Percentiles rank a stretch among this genome's conserved stretches.
phyloP scores from a whole-genome alignment of 1,284 basidiomycete genomes.

The Xanthoconium separans region DNA sequence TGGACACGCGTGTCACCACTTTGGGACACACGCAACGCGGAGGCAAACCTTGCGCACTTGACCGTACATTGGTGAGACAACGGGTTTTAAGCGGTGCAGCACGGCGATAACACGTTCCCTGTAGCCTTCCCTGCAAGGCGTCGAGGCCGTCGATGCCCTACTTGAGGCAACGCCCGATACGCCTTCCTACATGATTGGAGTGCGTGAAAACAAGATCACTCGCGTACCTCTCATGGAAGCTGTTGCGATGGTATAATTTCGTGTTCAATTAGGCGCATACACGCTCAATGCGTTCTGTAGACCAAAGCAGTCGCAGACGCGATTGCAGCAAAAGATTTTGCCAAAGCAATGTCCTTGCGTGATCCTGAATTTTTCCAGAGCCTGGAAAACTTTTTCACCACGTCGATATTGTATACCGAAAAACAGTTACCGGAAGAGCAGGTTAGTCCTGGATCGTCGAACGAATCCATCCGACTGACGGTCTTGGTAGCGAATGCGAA shows the following conservation, averaged over 20 bases:
- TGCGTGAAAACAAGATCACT: constrained; percentile 94
- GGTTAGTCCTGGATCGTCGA: constrained; percentile 24
- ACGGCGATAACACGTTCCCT: background rate
- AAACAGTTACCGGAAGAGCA: constrained; percentile 62
- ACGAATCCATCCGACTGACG: constrained; percentile 10
- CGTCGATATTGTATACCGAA: constrained; percentile 62
- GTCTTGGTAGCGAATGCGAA: constrained; percentile 65
- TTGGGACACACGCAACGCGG: constrained; percentile 97
- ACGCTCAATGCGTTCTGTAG: constrained; percentile 40
- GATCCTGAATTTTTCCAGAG: constrained; percentile 92
- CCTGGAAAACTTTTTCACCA: constrained; percentile 80
- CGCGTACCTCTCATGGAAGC: constrained; percentile 91
- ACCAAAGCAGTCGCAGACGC: constrained; percentile 86
- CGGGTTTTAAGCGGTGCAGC: background rate
- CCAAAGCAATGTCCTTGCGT: constrained; percentile 82
- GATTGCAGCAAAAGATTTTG: constrained; percentile 84
- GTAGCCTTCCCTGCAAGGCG: constrained; percentile 91
- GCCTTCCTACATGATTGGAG: constrained; percentile 97
- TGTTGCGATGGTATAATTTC: constrained; percentile 68
- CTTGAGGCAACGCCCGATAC: constrained; percentile 88
- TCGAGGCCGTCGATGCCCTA: constrained; percentile 91
- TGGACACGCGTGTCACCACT: constrained; percentile 98
- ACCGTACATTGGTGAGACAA: constrained; percentile 79
- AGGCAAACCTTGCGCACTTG: constrained; percentile 88
- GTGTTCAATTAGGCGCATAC: background rate